phyloP scores from a whole-genome alignment of 805 yeast genomes.

The Lipomyces japonicus region DNA sequence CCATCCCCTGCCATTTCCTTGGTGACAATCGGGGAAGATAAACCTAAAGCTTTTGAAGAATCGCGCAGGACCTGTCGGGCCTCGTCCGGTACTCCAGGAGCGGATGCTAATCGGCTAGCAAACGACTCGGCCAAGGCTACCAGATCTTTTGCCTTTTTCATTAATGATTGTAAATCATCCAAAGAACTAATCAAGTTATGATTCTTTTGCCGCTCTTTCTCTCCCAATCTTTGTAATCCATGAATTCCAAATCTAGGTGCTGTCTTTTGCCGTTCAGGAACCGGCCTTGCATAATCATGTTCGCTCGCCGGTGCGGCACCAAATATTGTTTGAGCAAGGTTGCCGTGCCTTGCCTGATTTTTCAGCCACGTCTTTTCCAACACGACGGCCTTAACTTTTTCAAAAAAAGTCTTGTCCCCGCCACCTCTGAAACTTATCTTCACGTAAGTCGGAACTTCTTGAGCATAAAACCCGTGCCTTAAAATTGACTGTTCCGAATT shows the following conservation, averaged over 20 bases:
- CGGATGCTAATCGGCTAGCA: conserved; percentile 32
- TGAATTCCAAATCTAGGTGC: conserved; percentile 55
- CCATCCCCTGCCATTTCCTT: conserved; percentile 39
- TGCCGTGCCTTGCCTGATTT: conserved; percentile 12
- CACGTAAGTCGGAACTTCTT: conserved; percentile 33
- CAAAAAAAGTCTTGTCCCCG: conserved; percentile 55
- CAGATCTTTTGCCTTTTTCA: conserved; percentile 74
- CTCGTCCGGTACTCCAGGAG: conserved; percentile 38
- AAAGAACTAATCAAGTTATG: conserved; percentile 65
- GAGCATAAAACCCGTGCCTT: background rate
- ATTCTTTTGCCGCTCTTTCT: conserved; percentile 52
- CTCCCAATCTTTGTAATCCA: conserved; percentile 59
- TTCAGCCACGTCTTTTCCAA: conserved; percentile 50
- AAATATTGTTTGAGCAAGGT: conserved; percentile 3
- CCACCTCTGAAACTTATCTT: conserved; percentile 73
- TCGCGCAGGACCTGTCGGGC: conserved; percentile 38
- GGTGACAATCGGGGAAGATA: conserved; percentile 33
- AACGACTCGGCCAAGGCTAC: conserved; percentile 46
- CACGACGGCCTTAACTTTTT: conserved; percentile 44
- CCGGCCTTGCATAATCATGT: background rate
- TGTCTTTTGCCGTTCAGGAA: background rate
- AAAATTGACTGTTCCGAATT: background rate
- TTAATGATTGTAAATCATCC: conserved; percentile 69
- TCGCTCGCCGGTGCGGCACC: background rate
- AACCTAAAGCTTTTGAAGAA: conserved; percentile 36